Conservation (phyloP, 345 rosid genomes). For the Leavenworthia alabamica region DNA sequence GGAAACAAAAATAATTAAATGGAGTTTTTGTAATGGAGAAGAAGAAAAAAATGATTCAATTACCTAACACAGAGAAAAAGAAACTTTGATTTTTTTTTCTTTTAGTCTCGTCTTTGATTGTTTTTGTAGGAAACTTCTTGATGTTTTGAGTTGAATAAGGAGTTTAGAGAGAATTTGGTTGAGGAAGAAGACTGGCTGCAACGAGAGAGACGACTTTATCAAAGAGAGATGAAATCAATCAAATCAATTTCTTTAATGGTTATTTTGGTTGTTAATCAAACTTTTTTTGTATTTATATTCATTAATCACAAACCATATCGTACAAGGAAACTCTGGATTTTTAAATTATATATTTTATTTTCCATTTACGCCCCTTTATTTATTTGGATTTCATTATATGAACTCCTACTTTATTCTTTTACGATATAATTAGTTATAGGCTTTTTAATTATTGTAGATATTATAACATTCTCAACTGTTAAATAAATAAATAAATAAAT, state of each 20-base stretch:
- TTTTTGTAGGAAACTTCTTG: neutral
- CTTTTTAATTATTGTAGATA: neutral
- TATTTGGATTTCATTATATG: neutral
- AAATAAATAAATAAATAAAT: neutral
- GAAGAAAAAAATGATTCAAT: neutral
- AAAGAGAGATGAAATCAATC: slow-evolving; percentile 3
- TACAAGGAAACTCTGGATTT: slow-evolving; percentile 24
- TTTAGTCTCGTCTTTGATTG: neutral
- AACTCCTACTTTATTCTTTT: neutral
- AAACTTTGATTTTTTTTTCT: neutral
- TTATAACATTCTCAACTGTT: neutral
- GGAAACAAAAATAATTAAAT: neutral
- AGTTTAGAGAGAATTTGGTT: neutral
- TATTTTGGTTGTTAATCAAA: slow-evolving; percentile 35
- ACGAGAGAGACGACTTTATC: slow-evolving; percentile 29
- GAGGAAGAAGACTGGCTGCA: slow-evolving; percentile 11
- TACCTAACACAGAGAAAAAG: neutral
- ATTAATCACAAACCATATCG: slow-evolving; percentile 20
- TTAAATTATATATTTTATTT: neutral
- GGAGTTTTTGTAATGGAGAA: slow-evolving; percentile 1
- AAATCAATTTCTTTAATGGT: slow-evolving; percentile 1
- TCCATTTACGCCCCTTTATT: neutral
- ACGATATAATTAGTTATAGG: neutral
- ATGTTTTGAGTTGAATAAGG: slow-evolving; percentile 3
- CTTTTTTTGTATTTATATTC: slow-evolving; percentile 25